Base-by-base conservation (phyloP, 768 basidiomycete species). In the Lactarius deliciosus region DNA sequence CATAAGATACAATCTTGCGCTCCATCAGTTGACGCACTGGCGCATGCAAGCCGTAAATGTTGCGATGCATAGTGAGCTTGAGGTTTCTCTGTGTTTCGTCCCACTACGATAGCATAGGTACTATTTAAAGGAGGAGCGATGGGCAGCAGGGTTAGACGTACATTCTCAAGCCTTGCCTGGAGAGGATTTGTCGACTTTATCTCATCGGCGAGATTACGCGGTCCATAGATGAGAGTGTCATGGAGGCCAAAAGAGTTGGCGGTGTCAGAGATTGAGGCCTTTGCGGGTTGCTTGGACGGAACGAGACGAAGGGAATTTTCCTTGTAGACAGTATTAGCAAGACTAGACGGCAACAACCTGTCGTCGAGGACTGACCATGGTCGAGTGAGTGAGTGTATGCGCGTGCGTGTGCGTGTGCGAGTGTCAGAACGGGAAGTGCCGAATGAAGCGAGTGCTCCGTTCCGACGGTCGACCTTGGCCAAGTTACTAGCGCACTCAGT, bases 1-100 rank as follows among this genome's bases (percentile, higher is more conserved):
- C 96, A 64, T 84, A 76, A 40, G 85, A 78, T 10, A 96, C 92
- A 50, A 95, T 83, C 80, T 89, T 90, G 74, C 94, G 86, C 77
- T 99, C 97, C 97, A 98, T 98, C 69, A 97, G 81, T 61, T 87
- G 81, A 36, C 96, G 85, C 77, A 96, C 85, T 2, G 97, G 97
- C 22, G 91, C 88, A 74, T 94, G 93, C 71, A 98, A 76, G 41
- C 97, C 97, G 73, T 89, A 89, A 38, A 89, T 75, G 76, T 93
- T 87, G 55, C 96, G 87, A 74, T 94, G 85, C 78, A 96, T 80
- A 57, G 86, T 94, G 65, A 98, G 81, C 75, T 89, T 89, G 59
- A 95, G 75, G 76, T 90, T 90, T 76, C 94, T 90, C 76, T 97
- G 95, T 9, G 96, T 94, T 70, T 87, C 87, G 61, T 95, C 89